Conservation (phyloP, 306 rosid species). For the Prunus padus region DNA sequence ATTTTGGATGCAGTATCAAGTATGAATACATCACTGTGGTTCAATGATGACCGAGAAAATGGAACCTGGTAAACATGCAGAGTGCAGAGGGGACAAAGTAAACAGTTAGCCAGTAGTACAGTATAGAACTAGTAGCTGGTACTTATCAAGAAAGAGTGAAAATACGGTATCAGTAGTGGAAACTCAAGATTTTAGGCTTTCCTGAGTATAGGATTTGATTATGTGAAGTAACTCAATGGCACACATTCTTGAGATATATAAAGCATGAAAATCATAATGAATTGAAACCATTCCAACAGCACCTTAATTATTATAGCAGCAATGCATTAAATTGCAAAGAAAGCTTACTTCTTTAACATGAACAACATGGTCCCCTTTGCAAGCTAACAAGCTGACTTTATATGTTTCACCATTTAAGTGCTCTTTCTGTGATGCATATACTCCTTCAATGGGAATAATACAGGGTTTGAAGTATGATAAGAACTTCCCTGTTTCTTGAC, state of each 20-base stretch:
- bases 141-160: constrained; percentile 7
- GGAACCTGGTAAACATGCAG: constrained; percentile 60
- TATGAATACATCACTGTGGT: constrained; percentile 85
- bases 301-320: not conserved
- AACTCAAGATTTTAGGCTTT: not conserved
- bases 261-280: not conserved
- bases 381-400: constrained; percentile 60
- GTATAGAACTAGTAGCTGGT: not conserved
- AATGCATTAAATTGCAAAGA: constrained; percentile 13
- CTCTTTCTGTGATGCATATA: constrained; percentile 56
- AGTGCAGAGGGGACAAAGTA: constrained; percentile 22
- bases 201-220: not conserved
- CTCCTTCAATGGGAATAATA: constrained; percentile 83
- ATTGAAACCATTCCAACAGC: not conserved
- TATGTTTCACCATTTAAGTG: constrained; percentile 55
- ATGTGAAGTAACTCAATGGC: not conserved
- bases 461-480: constrained; percentile 89
- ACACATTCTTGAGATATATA: not conserved
- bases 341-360: constrained; percentile 80
- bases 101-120: constrained; percentile 14
- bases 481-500: constrained; percentile 80
- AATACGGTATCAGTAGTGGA: not conserved
- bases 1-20: constrained; percentile 89
- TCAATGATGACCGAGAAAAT: constrained; percentile 78
- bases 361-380: constrained; percentile 93